Conservation (phyloP, 306 rosid genomes). For the Vigna nakashimae region DNA sequence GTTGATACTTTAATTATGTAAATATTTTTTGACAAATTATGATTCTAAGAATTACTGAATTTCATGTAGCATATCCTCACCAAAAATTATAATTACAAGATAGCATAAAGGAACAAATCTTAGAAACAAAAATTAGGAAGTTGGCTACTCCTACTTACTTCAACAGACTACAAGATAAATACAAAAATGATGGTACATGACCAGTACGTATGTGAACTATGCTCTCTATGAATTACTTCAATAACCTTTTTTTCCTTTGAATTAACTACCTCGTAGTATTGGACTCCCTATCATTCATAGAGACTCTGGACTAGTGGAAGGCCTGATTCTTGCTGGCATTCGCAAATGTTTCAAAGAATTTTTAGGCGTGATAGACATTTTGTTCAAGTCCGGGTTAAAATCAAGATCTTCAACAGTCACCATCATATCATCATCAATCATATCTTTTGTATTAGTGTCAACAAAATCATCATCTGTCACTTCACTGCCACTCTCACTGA, state of each 20-base stretch:
- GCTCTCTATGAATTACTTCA: not conserved
- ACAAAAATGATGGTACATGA: not conserved
- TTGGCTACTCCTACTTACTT: not conserved
- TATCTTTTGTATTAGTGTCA: conserved; percentile 39
- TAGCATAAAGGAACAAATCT: not conserved
- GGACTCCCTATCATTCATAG: not conserved
- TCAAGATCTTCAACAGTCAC: conserved; percentile 44
- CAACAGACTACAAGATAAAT: not conserved
- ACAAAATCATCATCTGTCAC: conserved; percentile 44
- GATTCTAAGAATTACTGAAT: too few relatives aligned
- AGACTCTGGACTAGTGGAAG: conserved; percentile 70
- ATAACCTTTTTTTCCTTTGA: not conserved
- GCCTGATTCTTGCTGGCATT: conserved; percentile 70
- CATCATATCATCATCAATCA: conserved; percentile 50
- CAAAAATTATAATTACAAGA: too few relatives aligned
- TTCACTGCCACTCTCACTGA: conserved; percentile 61
- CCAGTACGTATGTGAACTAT: not conserved
- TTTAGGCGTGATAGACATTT: conserved; percentile 76
- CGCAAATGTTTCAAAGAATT: conserved; percentile 31
- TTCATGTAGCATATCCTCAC: too few relatives aligned
- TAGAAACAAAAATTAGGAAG: not conserved
- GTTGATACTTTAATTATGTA: too few relatives aligned
- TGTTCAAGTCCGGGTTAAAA: conserved; percentile 47
- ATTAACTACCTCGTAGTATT: too few relatives aligned
- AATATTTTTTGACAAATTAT: too few relatives aligned